Evolutionary conservation across 2,329 filamentous ascomycete species (phyloP).

Genomic region (Cryoendolithus antarcticus): DNA sequence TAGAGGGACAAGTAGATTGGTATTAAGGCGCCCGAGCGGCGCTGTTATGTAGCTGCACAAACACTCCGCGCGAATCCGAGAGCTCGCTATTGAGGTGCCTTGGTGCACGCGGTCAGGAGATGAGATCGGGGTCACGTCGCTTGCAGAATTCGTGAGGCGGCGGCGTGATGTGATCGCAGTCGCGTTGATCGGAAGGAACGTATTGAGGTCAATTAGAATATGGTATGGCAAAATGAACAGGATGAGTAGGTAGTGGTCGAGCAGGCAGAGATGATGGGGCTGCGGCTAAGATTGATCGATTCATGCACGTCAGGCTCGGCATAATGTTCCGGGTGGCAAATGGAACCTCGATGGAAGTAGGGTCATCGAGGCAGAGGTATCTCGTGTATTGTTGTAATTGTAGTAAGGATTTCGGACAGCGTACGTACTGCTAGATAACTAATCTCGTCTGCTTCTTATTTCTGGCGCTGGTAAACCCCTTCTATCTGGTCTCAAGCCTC

Average conservation of each 20-base stretch:
- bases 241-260: too few relatives aligned
- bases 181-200: too few relatives aligned
- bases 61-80: conserved; percentile 5
- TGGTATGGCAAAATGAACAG: too few relatives aligned
- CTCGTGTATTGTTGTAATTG: neutral
- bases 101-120: conserved; percentile 8
- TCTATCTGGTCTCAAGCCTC: neutral
- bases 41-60: conserved; percentile 3
- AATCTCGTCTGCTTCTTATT: neutral
- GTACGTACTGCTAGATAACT: neutral
- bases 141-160: too few relatives aligned
- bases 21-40: conserved; percentile 3
- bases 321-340: neutral
- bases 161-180: too few relatives aligned
- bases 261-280: too few relatives aligned
- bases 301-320: too few relatives aligned
- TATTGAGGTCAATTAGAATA: too few relatives aligned
- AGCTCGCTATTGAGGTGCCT: conserved; percentile 1
- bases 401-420: too few relatives aligned
- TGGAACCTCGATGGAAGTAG: neutral
- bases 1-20: neutral
- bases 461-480: neutral
- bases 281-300: too few relatives aligned
- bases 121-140: neutral
- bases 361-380: neutral